Evolutionary conservation across 768 basidiomycete genomes (phyloP).

Genomic region (Boletellus emodensis): DNA sequence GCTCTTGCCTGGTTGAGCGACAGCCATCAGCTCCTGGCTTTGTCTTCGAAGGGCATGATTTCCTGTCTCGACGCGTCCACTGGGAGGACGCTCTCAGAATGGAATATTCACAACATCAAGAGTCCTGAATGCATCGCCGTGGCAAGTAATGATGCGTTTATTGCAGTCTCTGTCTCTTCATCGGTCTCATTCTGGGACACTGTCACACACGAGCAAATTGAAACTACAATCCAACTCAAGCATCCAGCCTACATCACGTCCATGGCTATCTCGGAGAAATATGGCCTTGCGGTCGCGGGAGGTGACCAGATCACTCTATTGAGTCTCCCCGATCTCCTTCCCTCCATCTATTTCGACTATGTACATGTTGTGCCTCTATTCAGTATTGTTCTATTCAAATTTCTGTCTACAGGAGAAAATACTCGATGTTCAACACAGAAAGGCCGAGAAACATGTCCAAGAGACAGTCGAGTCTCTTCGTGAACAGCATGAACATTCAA

Average conservation of each 20-base stretch:
- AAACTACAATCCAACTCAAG: not conserved
- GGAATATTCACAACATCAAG: not conserved
- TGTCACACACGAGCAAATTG: not conserved
- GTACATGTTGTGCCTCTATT: too few species aligned
- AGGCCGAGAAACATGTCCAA: too few species aligned
- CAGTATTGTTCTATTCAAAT: too few species aligned
- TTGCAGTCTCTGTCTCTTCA: not conserved
- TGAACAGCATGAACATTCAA: too few species aligned
- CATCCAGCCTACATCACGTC: not conserved
- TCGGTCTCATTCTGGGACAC: constrained; percentile 9
- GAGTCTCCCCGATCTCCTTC: too few species aligned
- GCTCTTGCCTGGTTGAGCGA: not conserved
- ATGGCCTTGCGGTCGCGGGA: too few species aligned
- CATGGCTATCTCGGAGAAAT: not conserved
- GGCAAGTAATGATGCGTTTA: not conserved
- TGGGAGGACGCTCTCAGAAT: not conserved
- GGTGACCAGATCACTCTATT: too few species aligned
- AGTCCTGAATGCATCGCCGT: not conserved
- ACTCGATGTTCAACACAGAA: too few species aligned
- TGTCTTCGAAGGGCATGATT: not conserved
- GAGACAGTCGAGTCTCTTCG: too few species aligned
- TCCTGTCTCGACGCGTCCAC: not conserved
- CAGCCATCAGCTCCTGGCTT: not conserved
- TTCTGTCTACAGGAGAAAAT: too few species aligned
- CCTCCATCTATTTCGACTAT: too few species aligned